A percentile compares a stretch with the other conserved stretches of the same genome.
Conservation (phyloP, 805 yeast genomes). For the Ogataea sp. region DNA sequence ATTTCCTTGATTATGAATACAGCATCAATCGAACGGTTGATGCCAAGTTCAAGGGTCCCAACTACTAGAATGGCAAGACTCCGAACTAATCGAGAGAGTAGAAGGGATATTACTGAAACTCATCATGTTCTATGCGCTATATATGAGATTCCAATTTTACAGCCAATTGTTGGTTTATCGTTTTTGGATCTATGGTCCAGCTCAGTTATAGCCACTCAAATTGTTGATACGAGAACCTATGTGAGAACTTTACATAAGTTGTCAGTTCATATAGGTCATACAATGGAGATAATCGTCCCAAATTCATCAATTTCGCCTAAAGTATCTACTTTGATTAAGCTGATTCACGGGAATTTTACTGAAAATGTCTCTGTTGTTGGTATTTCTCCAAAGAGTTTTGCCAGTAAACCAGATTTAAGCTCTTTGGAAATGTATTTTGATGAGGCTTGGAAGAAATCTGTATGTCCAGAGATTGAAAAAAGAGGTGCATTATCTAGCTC, state of each 20-base stretch:
- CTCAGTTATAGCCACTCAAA: slow-evolving; percentile 26
- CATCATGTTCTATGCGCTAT: slow-evolving; percentile 12
- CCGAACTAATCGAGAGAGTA: background rate
- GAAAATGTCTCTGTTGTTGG: slow-evolving; percentile 14
- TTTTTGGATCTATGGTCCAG: slow-evolving; percentile 30
- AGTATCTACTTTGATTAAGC: slow-evolving; percentile 24
- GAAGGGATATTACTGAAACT: background rate
- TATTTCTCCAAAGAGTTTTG: slow-evolving; percentile 18
- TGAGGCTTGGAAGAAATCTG: slow-evolving; percentile 12
- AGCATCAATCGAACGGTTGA: background rate
- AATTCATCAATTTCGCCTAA: slow-evolving; percentile 16
- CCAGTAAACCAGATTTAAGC: slow-evolving; percentile 6
- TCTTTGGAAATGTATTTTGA: slow-evolving; percentile 7
- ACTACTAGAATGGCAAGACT: too few species aligned
- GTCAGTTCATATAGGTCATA: slow-evolving; percentile 19
- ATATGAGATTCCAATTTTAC: slow-evolving; percentile 13
- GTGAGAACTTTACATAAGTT: slow-evolving; percentile 36
- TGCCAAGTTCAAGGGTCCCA: too few species aligned
- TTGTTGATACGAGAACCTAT: slow-evolving; percentile 37
- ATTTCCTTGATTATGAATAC: slow-evolving; percentile 3
- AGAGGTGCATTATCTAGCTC: slow-evolving; percentile 23
- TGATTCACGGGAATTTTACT: slow-evolving; percentile 21
- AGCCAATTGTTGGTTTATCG: slow-evolving; percentile 30
- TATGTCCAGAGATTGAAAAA: slow-evolving; percentile 21
- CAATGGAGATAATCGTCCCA: slow-evolving; percentile 29